Percentiles rank a stretch among this genome's conserved stretches.
phyloP scores from a whole-genome alignment of 306 rosid species.

The Urtica urens region DNA sequence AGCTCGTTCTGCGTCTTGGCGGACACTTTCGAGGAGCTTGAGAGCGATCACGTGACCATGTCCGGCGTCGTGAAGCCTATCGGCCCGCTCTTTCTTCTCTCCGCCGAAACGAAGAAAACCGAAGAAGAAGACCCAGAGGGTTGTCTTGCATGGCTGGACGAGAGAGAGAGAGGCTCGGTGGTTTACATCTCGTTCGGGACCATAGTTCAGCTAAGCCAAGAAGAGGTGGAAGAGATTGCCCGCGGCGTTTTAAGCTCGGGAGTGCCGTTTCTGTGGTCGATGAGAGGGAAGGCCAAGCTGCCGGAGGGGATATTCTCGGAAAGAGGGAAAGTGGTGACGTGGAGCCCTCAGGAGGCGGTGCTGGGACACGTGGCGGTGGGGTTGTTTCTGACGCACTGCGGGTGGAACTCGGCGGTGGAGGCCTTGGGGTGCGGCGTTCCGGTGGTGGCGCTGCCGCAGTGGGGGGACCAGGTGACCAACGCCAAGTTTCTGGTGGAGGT shows the following conservation, averaged over 20 bases:
- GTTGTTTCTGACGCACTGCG: conserved; percentile 50
- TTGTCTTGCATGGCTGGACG: conserved; percentile 20
- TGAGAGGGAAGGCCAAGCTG: conserved; percentile 14
- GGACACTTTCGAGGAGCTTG: conserved; percentile 28
- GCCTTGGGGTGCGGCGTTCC: conserved; percentile 38
- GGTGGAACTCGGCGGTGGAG: conserved; percentile 52
- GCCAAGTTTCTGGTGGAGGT: conserved; percentile 38
- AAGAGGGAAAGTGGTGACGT: conserved; percentile 22
- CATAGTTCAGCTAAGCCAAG: conserved; percentile 19
- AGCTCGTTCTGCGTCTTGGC: conserved; percentile 23
- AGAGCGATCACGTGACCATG: conserved; percentile 10
- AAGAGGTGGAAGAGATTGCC: conserved; percentile 30
- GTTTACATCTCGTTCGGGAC: conserved; percentile 34
- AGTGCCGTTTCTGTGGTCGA: conserved; percentile 26
- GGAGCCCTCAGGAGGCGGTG: conserved; percentile 33
- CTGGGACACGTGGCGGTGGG: conserved; percentile 24
- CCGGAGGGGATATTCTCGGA: conserved; percentile 16
- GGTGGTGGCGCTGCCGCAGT: conserved; percentile 32
- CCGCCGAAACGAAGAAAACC: neutral
- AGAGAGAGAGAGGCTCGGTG: conserved; percentile 13
- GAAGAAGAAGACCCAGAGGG: conserved; percentile 11
- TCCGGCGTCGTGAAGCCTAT: conserved; percentile 7
- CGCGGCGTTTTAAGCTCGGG: conserved; percentile 14
- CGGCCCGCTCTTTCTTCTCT: conserved; percentile 23
- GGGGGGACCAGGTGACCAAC: conserved; percentile 53